A percentile compares a stretch with the other conserved stretches of the same genome.
Evolutionary conservation across 306 rosid genomes (phyloP).

Genomic region (Prunus dulcis): DNA sequence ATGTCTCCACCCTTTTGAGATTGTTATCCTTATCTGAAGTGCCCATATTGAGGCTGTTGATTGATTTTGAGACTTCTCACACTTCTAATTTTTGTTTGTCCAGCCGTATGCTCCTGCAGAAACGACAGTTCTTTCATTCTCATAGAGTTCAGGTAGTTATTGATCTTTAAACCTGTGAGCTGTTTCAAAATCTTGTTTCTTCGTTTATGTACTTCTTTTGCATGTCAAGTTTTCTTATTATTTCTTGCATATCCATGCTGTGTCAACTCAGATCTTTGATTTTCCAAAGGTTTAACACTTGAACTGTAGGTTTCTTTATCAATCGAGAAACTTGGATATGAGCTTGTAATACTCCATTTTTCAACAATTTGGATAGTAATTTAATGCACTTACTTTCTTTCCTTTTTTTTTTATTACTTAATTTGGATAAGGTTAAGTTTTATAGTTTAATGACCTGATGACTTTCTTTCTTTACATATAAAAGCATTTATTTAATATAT

Average conservation of each 20-base stretch:
- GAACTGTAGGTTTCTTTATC: background rate
- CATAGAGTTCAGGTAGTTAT: constrained; percentile 93
- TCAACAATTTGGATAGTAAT: background rate
- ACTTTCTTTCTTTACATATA: background rate
- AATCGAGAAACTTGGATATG: background rate
- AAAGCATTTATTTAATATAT: background rate
- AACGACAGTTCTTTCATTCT: constrained; percentile 96
- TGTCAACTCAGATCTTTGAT: background rate
- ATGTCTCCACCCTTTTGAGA: background rate
- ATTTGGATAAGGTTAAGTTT: background rate
- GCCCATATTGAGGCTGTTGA: constrained; percentile 19
- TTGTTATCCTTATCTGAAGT: background rate
- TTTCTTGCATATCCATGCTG: background rate
- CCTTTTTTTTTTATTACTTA: background rate
- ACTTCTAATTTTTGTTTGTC: constrained; percentile 22
- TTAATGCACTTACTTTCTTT: background rate
- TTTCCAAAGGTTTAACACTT: background rate
- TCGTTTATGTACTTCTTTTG: constrained; percentile 16
- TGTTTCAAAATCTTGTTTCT: constrained; percentile 16
- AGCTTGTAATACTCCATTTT: background rate
- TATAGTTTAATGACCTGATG: background rate
- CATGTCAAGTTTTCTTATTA: background rate
- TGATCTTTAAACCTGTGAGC: constrained; percentile 17
- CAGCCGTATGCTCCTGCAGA: constrained; percentile 91
- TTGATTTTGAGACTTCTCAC: constrained; percentile 19